These are phyloP conservation scores for Quercus phellos DNA, from an alignment of 331 rosid genomes.

Conservation along the genomic window DNA sequence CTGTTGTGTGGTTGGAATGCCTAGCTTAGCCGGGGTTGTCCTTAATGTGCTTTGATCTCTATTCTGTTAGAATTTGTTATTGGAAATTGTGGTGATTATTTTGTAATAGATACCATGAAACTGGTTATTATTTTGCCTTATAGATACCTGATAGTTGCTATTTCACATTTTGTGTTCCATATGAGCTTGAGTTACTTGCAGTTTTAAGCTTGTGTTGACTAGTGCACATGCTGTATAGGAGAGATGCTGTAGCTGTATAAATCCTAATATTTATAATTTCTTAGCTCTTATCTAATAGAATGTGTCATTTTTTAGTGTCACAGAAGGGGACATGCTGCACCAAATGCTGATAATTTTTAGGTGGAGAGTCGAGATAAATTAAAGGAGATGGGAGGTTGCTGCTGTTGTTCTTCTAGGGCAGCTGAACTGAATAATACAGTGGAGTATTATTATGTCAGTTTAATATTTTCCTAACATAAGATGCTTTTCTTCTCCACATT, in stretches of 20 bases:
- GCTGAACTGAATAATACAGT: constrained; percentile 47
- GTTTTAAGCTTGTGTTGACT: not conserved
- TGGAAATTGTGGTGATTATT: not conserved
- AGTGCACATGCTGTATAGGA: not conserved
- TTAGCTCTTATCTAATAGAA: not conserved
- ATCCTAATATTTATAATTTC: not conserved
- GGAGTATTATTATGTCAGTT: constrained; percentile 48
- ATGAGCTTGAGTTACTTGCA: not conserved
- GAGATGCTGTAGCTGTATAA: not conserved
- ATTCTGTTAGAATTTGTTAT: not conserved
- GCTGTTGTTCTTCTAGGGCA: constrained; percentile 69
- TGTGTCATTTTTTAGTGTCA: constrained; percentile 13
- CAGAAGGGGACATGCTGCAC: constrained; percentile 45
- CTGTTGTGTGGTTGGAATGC: not conserved
- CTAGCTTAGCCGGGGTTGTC: not conserved
- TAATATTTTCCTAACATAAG: not conserved
- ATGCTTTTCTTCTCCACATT: constrained; percentile 7
- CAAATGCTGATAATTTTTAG: constrained; percentile 16
- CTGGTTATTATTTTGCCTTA: not conserved
- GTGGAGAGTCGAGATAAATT: constrained; percentile 33
- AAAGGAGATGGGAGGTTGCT: constrained; percentile 81
- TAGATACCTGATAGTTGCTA: no score
- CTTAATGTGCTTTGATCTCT: not conserved
- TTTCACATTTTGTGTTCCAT: not conserved
- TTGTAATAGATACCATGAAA: not conserved